A percentile compares a stretch with the other conserved stretches of the same genome.
Evolutionary conservation across 164 flowering plant species (phyloP).

Genomic region (Paratinospora sagittata): DNA sequence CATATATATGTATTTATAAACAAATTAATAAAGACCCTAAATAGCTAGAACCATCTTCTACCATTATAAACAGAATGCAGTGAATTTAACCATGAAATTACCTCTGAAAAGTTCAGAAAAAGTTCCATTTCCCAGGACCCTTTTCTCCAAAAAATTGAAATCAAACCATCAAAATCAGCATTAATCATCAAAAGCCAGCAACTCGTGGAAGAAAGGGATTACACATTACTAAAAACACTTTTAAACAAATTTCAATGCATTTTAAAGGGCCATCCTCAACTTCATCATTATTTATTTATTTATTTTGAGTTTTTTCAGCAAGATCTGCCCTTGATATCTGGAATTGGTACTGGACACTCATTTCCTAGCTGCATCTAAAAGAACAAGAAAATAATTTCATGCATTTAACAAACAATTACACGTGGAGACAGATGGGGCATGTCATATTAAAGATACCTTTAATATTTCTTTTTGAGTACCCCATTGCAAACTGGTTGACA

Average conservation of each 20-base stretch:
- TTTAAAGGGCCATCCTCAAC: constrained; percentile 7
- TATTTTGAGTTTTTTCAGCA: constrained; percentile 3
- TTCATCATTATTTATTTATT: neutral
- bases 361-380: neutral
- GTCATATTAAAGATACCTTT: no score
- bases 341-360: constrained; percentile 14
- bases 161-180: constrained; percentile 16
- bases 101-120: constrained; percentile 16
- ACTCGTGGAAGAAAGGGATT: constrained; percentile 26
- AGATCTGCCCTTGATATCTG: constrained; percentile 41
- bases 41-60: neutral
- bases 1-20: neutral
- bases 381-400: no score
- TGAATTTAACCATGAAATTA: constrained; percentile 9
- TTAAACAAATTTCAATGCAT: constrained; percentile 9
- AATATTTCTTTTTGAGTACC: no score
- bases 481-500: no score
- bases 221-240: constrained; percentile 7
- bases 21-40: no score
- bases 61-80: neutral
- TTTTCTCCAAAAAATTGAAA: constrained; percentile 1
- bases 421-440: no score
- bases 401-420: no score
- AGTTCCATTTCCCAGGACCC: constrained; percentile 6
- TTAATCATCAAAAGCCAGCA: constrained; percentile 34